Percentiles rank a stretch among this genome's conserved stretches.
phyloP scores from a whole-genome alignment of 2,329 filamentous ascomycete genomes.

The Penicillium brasilianum region DNA sequence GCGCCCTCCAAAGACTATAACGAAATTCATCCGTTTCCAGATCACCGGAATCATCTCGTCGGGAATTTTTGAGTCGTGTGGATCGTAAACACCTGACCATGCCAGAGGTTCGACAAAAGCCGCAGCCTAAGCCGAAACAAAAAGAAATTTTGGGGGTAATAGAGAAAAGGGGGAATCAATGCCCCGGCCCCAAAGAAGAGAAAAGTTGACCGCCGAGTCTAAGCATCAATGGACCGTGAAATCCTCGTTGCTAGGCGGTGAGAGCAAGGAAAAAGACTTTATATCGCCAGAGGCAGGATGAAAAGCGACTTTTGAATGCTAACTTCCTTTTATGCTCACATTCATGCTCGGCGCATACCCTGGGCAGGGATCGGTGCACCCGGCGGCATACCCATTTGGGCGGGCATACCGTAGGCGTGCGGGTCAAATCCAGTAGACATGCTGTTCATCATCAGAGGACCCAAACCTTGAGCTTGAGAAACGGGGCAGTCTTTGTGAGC shows the following conservation, averaged over 20 bases:
- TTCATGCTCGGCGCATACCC: conserved; percentile 40
- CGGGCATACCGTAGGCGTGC: conserved; percentile 50
- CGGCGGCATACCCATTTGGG: conserved; percentile 50
- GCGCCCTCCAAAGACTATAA: conserved; percentile 35
- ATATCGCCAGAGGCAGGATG: conserved; percentile 11
- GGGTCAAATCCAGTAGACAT: conserved; percentile 47
- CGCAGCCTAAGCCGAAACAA: conserved; percentile 28
- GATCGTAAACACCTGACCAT: conserved; percentile 49
- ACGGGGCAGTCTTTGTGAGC: conserved; percentile 97
- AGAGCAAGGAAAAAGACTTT: conserved; percentile 20
- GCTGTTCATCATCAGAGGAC: conserved; percentile 48
- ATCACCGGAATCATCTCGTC: conserved; percentile 39
- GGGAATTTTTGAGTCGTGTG: conserved; percentile 45
- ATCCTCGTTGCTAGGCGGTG: conserved; percentile 10
- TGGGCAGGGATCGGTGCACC: conserved; percentile 43
- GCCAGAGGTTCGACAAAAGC: conserved; percentile 36
- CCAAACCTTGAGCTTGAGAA: conserved; percentile 80
- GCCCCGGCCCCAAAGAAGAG: conserved; percentile 20
- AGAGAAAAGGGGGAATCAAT: conserved; percentile 13
- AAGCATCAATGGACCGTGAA: conserved; percentile 21
- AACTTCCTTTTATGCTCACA: not conserved
- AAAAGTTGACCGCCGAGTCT: conserved; percentile 20
- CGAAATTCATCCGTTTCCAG: conserved; percentile 35
- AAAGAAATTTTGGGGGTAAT: conserved; percentile 14
- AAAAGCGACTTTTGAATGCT: conserved; percentile 7